Evolutionary conservation across 2,329 filamentous ascomycete species (phyloP).

Genomic region (Phialocephala sp.): DNA sequence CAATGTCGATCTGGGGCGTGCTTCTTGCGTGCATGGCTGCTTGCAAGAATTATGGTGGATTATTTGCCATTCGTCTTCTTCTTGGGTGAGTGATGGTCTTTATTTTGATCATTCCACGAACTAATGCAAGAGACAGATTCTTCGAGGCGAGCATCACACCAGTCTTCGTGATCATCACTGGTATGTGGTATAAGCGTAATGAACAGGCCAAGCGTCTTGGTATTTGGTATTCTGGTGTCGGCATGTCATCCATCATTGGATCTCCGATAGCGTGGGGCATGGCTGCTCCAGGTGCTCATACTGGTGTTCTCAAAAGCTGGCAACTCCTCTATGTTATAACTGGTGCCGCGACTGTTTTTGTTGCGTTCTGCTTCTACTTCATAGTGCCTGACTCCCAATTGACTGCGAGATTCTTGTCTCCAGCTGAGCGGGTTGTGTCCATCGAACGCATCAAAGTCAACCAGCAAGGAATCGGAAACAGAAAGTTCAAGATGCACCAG

Average conservation of each 20-base stretch:
- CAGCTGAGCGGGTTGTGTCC: neutral
- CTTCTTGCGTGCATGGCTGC: neutral
- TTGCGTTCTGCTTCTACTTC: neutral
- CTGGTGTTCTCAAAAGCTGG: neutral
- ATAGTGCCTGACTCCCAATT: neutral
- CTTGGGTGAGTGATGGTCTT: neutral
- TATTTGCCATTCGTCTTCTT: neutral
- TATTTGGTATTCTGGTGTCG: neutral
- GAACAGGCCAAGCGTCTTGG: neutral
- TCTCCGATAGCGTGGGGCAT: neutral
- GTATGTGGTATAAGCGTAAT: conserved; percentile 6
- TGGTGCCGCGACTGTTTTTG: neutral
- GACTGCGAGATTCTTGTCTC: neutral
- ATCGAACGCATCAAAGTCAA: neutral
- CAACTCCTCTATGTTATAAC: neutral
- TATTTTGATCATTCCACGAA: neutral
- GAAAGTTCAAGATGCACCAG: neutral
- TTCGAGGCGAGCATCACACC: neutral
- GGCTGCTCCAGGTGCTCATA: neutral
- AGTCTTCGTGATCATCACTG: neutral
- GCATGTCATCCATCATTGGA: neutral
- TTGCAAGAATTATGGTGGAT: neutral
- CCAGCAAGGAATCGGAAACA: neutral
- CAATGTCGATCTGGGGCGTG: neutral
- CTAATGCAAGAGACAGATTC: neutral